Base-by-base conservation (phyloP, 106 monocot species). In the Dioscorea zingiberensis region DNA sequence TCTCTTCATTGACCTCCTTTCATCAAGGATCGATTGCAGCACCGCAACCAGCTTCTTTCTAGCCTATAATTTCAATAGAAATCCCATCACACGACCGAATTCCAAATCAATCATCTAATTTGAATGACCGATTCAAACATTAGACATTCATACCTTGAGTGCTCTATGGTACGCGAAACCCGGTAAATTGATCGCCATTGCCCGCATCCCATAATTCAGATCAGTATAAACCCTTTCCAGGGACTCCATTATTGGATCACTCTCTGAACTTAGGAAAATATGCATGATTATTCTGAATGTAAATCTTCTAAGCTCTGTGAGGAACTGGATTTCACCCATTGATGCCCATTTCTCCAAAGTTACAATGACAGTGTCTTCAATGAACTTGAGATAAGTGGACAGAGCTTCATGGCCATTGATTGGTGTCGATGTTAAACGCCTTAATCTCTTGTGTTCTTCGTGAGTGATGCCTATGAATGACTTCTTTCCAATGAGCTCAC, bases 121-220 rank as follows among this genome's bases (percentile, higher is more conserved):
- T n/a, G 38, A 38, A 38, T 6, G 10, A 38, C 4, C 10, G 9
- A 38, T 8, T 38, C 38, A 6, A 38, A 38, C 38, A 38, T 6
- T 2, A 38, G 10, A 21, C 0, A 18, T 5, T 46, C 19, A 51
- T 64, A 80, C 90, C 86, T 91, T 88, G 11, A 91, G 70, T 22
- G 91, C 91, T 62, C 59, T 80, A 32, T 85, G 67, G 65, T 79
- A 95, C 54, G 91, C 85, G 69, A 95, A 95, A 15, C 95, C 95
- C 16, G 95, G 95, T 28, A 95, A 6, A 51, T 95, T 83, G 48
- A 95, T 95, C 17, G 95, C 91, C 91, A 95, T 85, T 8, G 95
- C 95, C 64, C 95, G 74, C 73, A 95, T 75, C 5, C 95, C 95
- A 62, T 83, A 71, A 65, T 95, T 95, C 49, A 95, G 71, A 51